Conservation (phyloP, 768 basidiomycete species). For the Scleroderma citrinum region DNA sequence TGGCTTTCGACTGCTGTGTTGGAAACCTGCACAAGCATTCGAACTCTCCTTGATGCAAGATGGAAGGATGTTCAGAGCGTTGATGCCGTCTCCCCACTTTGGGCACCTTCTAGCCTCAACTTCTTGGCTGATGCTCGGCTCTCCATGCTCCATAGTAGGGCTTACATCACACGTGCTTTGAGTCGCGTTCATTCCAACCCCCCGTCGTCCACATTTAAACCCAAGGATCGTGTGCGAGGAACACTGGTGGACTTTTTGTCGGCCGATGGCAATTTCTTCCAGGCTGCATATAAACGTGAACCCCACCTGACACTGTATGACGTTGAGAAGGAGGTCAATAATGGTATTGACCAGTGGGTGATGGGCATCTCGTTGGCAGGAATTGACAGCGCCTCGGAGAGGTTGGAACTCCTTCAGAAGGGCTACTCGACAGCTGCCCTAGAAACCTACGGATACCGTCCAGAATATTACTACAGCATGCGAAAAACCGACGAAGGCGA, state of each 20-base stretch:
- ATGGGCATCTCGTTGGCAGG: neutral
- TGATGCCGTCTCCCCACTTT: slow-evolving; percentile 23
- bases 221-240: slow-evolving; percentile 6
- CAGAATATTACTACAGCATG: too few relatives aligned
- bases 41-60: slow-evolving; percentile 19
- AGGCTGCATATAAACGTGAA: slow-evolving; percentile 6
- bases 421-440: slow-evolving; percentile 23
- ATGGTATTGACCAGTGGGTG: slow-evolving; percentile 32
- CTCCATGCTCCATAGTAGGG: slow-evolving; percentile 25
- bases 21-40: slow-evolving; percentile 10
- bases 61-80: slow-evolving; percentile 23
- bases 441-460: too few relatives aligned
- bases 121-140: slow-evolving; percentile 27
- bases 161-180: slow-evolving; percentile 21
- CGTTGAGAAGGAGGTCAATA: slow-evolving; percentile 30
- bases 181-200: neutral
- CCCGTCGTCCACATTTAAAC: neutral
- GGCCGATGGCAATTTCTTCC: slow-evolving; percentile 6
- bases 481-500: too few relatives aligned
- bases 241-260: slow-evolving; percentile 16
- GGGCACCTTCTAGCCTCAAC: slow-evolving; percentile 26
- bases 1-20: slow-evolving; percentile 4
- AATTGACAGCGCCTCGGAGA: slow-evolving; percentile 9
- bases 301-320: slow-evolving; percentile 26
- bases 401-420: slow-evolving; percentile 21